Evolutionary conservation across 2,329 filamentous ascomycete genomes (phyloP).

Genomic region (Alternaria alternata): DNA sequence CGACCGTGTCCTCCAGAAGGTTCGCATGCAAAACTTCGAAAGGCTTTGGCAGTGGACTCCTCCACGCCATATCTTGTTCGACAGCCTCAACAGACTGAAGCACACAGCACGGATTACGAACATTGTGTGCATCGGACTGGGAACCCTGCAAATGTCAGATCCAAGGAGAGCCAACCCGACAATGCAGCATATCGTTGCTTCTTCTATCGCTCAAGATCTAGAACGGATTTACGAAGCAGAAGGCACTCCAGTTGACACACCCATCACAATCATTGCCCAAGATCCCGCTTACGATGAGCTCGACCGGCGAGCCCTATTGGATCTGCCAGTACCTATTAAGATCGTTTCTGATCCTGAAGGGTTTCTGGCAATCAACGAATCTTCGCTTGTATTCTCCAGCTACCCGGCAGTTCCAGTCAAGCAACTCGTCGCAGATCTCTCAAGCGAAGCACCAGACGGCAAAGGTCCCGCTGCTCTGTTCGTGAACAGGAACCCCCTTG

Average conservation of each 20-base stretch:
- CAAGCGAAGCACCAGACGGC: background rate
- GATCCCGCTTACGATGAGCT: background rate
- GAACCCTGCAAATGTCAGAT: too few species aligned
- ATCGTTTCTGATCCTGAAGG: background rate
- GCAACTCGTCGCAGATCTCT: slow-evolving; percentile 2
- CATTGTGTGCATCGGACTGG: too few species aligned
- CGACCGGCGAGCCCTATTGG: background rate
- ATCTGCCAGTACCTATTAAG: background rate
- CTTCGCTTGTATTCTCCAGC: background rate
- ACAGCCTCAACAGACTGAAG: background rate
- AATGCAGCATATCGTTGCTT: too few species aligned
- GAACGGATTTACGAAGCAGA: too few species aligned
- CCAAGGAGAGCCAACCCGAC: too few species aligned
- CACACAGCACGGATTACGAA: too few species aligned
- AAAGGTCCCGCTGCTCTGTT: background rate
- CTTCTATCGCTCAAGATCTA: too few species aligned
- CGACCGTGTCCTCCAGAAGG: background rate
- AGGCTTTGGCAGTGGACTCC: background rate
- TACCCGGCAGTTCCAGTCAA: background rate
- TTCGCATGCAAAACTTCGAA: background rate
- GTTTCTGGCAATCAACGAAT: slow-evolving; percentile 3
- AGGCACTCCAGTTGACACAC: background rate
- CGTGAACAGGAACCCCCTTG: background rate
- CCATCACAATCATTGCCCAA: background rate
- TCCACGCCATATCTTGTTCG: background rate